Percentiles rank a stretch among this genome's conserved stretches.
Evolutionary conservation across 352 stramenopile genomes (phyloP).

Genomic region (Pythium coloratum): DNA sequence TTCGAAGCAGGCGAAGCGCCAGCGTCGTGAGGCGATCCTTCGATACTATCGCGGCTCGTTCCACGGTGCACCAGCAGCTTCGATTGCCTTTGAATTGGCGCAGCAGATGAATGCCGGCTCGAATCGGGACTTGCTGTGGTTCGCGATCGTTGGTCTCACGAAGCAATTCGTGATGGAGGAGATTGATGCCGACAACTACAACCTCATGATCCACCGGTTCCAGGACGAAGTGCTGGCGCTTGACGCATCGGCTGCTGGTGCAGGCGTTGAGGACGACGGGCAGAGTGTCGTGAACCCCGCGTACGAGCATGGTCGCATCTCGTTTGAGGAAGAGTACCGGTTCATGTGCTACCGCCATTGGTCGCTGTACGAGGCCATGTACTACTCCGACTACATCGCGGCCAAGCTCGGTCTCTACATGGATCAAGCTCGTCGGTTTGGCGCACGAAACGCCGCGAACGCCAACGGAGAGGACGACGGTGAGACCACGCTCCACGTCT

Average conservation of each 20-base stretch:
- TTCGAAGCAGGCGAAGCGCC: conserved; percentile 45
- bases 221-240: conserved; percentile 91
- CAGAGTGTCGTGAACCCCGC: conserved; percentile 42
- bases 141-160: conserved; percentile 96
- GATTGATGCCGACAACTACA: conserved; percentile 93
- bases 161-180: conserved; percentile 94
- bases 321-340: conserved; percentile 91
- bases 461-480: conserved; percentile 35
- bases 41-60: conserved; percentile 95
- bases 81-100: conserved; percentile 80
- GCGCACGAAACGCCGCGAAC: conserved; percentile 52
- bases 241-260: conserved; percentile 45
- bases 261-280: conserved; percentile 26
- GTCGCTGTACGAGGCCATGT: conserved; percentile 94
- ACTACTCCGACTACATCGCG: conserved; percentile 95
- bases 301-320: conserved; percentile 82
- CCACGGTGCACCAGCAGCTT: conserved; percentile 66
- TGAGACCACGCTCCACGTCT: conserved; percentile 86
- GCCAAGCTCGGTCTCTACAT: conserved; percentile 85
- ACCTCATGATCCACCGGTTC: conserved; percentile 84
- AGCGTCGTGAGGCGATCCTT: conserved; percentile 77
- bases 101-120: conserved; percentile 79
- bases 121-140: conserved; percentile 93
- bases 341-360: conserved; percentile 98
- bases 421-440: conserved; percentile 60